Evolutionary conservation across 1,284 basidiomycete species (phyloP), one percentile per base, ranked within the genome.

Genomic region (Marasmius tenuissimus): DNA sequence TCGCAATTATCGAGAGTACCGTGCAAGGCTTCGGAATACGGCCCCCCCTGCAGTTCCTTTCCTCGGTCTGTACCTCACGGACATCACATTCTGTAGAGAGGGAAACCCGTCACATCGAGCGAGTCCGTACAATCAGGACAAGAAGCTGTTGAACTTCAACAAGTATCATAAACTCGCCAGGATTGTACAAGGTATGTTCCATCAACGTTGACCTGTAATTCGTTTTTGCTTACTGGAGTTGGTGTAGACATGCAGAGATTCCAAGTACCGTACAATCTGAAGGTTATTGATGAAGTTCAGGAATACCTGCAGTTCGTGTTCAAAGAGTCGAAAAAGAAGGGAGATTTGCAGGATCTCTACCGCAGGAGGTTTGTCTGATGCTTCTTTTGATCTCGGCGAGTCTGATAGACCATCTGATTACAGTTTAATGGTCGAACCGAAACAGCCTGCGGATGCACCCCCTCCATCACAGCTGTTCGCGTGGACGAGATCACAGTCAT

Each of bases 31-130:
- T 63, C 85, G 92, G 57, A 92, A 92, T 67, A 94, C 91, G 12
- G 84, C 87, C 3, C 91, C 93, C 9, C 94, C 96, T 18, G 94
- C 93, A 27, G 86, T 98, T 22, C 96, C 96, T 4, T 97, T 97
- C 83, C 82, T 97, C 51, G 95, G 93, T 50, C 78, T 96, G 22
- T 94, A 94, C 73, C 78, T 96, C 64, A 96, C 94, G 4, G 94
- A 97, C 75, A 85, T 98, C 63, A 98, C 96, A 1, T 99, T 98
- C 76, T 96, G 94, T 69, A 87, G 92, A 58, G 97, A 97, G 71
- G 97, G 97, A 42, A 98, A 98, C 73, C 90, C 94, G 8, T 90
- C 92, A 8, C 84, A 89, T 68, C 85, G 97, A 65, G 83, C 89
- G n/a, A 92, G 94, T 11, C 92, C 92, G 1, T 74, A 85, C 62